phyloP scores from a whole-genome alignment of 345 rosid species.

The Moringa oleifera region DNA sequence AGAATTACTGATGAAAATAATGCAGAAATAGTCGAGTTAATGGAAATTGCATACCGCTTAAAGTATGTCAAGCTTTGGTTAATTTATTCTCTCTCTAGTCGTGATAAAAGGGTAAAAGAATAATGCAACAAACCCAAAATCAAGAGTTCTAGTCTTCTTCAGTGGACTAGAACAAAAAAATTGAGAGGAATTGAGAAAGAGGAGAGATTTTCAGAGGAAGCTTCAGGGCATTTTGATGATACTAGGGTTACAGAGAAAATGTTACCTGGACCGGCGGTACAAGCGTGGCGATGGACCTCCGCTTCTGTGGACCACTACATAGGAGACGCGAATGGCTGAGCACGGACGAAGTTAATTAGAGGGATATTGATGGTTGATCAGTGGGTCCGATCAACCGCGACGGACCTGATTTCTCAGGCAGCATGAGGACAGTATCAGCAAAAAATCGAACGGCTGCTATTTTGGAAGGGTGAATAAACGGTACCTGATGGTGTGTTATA shows the following conservation, averaged over 20 bases:
- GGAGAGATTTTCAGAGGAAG: neutral
- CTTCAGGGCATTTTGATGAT: neutral
- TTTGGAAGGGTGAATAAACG: neutral
- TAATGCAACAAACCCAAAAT: neutral
- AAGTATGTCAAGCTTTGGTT: neutral
- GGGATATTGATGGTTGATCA: neutral
- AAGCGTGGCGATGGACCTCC: neutral
- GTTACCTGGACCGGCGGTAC: slow-evolving; percentile 12
- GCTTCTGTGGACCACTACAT: too few species aligned
- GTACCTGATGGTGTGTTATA: too few species aligned
- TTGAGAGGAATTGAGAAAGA: neutral
- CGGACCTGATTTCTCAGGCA: neutral
- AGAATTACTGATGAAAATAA: neutral
- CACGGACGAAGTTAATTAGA: neutral
- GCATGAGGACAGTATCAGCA: neutral
- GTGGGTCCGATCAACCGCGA: neutral
- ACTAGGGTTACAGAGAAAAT: slow-evolving; percentile 18
- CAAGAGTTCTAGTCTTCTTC: slow-evolving; percentile 1
- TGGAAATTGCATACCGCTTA: neutral
- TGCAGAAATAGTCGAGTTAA: neutral
- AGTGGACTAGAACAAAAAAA: slow-evolving; percentile 2
- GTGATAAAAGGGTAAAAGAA: neutral
- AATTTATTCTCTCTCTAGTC: neutral
- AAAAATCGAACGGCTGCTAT: neutral
- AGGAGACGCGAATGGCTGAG: neutral